Evolutionary conservation across 2,329 filamentous ascomycete genomes (phyloP).

Genomic region (Epichloe hybrida): DNA sequence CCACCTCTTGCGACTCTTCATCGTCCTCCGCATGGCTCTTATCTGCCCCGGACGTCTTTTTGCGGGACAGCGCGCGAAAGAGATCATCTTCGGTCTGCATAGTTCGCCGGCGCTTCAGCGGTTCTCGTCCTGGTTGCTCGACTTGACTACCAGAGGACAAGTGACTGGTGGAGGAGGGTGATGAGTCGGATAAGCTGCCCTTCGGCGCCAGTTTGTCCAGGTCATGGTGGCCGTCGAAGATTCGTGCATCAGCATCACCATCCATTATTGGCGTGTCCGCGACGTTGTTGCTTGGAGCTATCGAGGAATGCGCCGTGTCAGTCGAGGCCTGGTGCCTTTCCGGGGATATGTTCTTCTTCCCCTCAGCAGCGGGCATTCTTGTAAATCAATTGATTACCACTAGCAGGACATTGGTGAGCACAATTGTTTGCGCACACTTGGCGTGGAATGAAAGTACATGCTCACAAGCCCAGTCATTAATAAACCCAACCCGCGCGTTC

Average conservation of each 20-base stretch:
- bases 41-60: constrained; percentile 26
- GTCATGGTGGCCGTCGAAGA: background rate
- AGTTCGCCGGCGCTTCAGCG: constrained; percentile 13
- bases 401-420: too few species aligned
- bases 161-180: background rate
- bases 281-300: background rate
- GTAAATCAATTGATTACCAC: background rate
- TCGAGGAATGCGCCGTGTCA: background rate
- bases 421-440: too few species aligned
- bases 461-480: too few species aligned
- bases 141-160: background rate
- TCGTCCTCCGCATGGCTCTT: constrained; percentile 22
- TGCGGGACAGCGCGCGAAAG: constrained; percentile 33
- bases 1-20: constrained; percentile 36
- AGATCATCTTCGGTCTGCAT: constrained; percentile 35
- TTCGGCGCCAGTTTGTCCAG: background rate
- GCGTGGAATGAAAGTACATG: background rate
- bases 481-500: too few species aligned
- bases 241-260: too few species aligned
- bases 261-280: background rate
- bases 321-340: too few species aligned
- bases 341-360: background rate
- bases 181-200: background rate
- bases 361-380: background rate
- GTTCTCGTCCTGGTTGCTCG: constrained; percentile 1